These are phyloP conservation scores for Hypoxylon perforatum DNA, from an alignment of 495 filamentous ascomycete genomes.

Conservation along the genomic window DNA sequence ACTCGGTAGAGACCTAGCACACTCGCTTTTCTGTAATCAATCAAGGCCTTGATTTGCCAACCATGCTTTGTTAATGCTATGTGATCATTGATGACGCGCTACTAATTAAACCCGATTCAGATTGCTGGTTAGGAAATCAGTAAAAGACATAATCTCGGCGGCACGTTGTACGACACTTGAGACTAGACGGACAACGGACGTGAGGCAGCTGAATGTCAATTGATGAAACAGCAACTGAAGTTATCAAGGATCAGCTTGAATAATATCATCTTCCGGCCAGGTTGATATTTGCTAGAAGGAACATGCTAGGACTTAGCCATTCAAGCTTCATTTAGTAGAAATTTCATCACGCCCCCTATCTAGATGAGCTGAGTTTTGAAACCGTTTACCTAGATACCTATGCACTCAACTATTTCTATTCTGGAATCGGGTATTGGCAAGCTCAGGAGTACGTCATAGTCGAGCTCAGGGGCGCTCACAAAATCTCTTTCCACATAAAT, in stretches of 20 bases:
- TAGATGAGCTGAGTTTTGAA: too few relatives aligned
- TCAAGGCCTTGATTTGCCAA: constrained; percentile 18
- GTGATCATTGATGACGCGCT: constrained; percentile 1
- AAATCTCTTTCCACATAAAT: neutral
- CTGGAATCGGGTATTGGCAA: too few relatives aligned
- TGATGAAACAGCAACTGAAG: neutral
- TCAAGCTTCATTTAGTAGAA: neutral
- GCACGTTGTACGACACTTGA: neutral
- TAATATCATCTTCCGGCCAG: too few relatives aligned
- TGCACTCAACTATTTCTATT: too few relatives aligned
- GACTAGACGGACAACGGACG: neutral
- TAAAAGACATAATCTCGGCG: neutral
- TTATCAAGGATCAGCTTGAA: too few relatives aligned
- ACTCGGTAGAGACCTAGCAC: constrained; percentile 5
- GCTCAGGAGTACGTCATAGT: neutral
- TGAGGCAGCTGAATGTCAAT: neutral
- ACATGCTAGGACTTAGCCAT: neutral
- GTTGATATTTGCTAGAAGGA: neutral
- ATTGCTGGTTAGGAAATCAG: neutral
- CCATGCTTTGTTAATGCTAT: neutral
- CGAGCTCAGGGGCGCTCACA: neutral
- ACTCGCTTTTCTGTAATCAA: constrained; percentile 22
- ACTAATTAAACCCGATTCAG: neutral
- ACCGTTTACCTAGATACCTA: too few relatives aligned
- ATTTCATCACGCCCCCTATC: too few relatives aligned